Base-by-base conservation (phyloP, 2,329 filamentous ascomycete genomes). In the Xylaria sp. region DNA sequence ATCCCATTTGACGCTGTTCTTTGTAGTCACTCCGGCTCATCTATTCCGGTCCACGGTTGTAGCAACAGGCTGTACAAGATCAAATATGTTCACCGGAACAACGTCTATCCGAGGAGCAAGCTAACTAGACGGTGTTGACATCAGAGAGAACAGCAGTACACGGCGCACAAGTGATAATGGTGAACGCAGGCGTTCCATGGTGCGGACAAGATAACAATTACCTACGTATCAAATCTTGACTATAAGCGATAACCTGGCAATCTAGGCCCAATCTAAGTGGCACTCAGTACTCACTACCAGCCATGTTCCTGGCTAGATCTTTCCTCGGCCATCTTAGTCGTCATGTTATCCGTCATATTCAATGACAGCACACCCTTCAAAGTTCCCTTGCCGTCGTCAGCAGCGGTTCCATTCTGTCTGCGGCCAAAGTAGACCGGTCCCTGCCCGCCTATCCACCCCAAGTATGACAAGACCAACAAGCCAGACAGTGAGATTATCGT, bases 401-500 rank as follows among this genome's bases (percentile, higher is more conserved):
- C 40, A 19, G 33, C 21, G 52, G 28, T 14, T 28, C 11, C 28
- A 31, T 31, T 9, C 4, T 9, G 11, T 23, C 47, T 35, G 23
- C 59, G 46, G 59, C 33, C 38, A 51, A 28, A 50, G 15, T 37
- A 31, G 49, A 21, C 49, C 28, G 54, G 28, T 31, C 28, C 28
- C 28, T 31, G 28, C 9, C 28, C 9, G 28, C 9, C 28, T 31
- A 9, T 31, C 28, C 28, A 5, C 28, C 11, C 21, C 8, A 12
- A 47, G 46, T 47, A 46, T 28, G 47, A 58, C 53, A 23, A 40
- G 47, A 28, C 19, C n/a, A 46, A 23, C 9, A 31, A 9, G 5
- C n/a, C 21, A 42, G 50, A 53, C 12, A 38, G 35, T n/a, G 21
- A 51, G 57, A 37, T 60, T 60, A 60, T 60, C 57, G 57, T 47